A percentile compares a stretch with the other conserved stretches of the same genome.
These are phyloP conservation scores for Rhizoclosmatium globosum DNA, from an alignment of 192 early-diverging fungal genomes.

Conservation along the genomic window DNA sequence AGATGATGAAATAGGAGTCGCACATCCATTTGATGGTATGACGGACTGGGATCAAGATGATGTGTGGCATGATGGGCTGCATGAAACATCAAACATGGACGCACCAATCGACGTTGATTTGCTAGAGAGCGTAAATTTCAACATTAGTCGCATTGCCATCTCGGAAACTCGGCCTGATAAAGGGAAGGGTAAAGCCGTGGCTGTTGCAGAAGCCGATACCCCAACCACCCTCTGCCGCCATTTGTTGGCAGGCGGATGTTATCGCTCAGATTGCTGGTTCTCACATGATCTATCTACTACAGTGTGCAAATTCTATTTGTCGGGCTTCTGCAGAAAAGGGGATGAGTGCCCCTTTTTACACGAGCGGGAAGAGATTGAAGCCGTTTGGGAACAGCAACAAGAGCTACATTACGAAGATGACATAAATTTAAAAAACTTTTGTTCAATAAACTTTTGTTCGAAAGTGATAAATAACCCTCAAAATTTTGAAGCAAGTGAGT, in stretches of 20 bases:
- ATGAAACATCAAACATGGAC: background rate
- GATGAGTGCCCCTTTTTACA: conserved; percentile 55
- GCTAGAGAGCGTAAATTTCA: conserved; percentile 5
- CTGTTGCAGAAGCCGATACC: background rate
- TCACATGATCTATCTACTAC: conserved; percentile 51
- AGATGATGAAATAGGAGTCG: background rate
- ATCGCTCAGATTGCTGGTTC: conserved; percentile 61
- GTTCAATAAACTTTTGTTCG: too few species aligned
- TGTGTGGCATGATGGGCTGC: background rate
- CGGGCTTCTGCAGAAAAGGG: conserved; percentile 53
- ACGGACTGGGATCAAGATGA: background rate
- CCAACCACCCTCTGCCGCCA: conserved; percentile 53
- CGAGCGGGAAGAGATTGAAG: conserved; percentile 12
- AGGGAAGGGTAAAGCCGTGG: background rate
- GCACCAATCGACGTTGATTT: background rate
- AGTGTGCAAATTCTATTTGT: conserved; percentile 59
- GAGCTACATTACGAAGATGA: conserved; percentile 3
- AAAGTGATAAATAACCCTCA: too few species aligned
- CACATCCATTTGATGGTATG: background rate
- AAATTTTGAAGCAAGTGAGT: too few species aligned
- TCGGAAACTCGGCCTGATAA: background rate
- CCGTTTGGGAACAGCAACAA: background rate
- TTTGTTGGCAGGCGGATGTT: conserved; percentile 56
- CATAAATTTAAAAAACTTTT: too few species aligned
- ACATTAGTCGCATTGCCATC: background rate